Percentiles rank a stretch among this genome's conserved stretches.
Evolutionary conservation across 2,329 filamentous ascomycete genomes (phyloP).

Genomic region (Colletotrichum cereale): DNA sequence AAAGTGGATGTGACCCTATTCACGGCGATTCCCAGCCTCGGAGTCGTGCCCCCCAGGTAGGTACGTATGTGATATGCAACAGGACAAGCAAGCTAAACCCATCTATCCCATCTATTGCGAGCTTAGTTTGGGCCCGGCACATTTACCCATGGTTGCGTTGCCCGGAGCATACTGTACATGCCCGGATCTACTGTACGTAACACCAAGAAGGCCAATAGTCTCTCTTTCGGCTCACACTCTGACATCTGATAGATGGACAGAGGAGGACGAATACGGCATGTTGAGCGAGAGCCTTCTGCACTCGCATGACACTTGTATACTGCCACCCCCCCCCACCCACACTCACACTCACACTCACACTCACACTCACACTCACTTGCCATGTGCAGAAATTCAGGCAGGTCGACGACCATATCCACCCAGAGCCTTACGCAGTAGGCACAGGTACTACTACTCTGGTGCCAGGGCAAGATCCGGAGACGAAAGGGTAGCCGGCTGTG

Average conservation of each 20-base stretch:
- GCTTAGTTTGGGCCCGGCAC: neutral
- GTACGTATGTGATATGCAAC: neutral
- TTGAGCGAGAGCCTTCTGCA: conserved; percentile 18
- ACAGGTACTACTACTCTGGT: neutral
- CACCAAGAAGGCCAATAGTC: neutral
- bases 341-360: conserved; percentile 2
- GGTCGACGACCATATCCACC: neutral
- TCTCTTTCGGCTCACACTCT: neutral
- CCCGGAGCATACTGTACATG: conserved; percentile 18
- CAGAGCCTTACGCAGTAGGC: neutral
- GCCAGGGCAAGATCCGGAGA: neutral
- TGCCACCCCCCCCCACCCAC: neutral
- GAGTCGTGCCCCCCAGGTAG: neutral
- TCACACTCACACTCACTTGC: neutral
- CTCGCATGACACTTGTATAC: conserved; percentile 28
- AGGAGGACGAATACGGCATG: conserved; percentile 9
- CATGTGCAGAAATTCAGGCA: neutral
- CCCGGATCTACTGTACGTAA: too few species aligned
- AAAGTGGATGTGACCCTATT: conserved; percentile 28
- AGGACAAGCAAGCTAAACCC: neutral
- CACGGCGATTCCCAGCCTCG: conserved; percentile 8
- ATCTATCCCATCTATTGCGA: neutral
- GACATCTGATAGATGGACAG: conserved; percentile 3
- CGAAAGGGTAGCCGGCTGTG: neutral
- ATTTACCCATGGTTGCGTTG: neutral